Percentiles rank a stretch among this genome's conserved stretches.
Conservation (phyloP, 495 filamentous ascomycete species). For the Tuber melanosporum region DNA sequence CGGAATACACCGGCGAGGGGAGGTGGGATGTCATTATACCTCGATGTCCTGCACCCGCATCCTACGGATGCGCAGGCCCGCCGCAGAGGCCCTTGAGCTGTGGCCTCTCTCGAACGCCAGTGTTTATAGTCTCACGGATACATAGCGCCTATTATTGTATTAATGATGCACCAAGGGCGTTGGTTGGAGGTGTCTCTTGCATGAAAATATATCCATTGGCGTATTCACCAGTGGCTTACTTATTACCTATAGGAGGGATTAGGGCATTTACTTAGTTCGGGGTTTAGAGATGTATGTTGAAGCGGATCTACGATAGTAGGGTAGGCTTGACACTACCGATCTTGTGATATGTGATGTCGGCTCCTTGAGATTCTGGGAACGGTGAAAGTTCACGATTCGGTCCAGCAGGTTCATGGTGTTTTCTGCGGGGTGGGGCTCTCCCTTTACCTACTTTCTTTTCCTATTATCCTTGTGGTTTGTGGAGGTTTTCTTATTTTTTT, state of each 20-base stretch:
- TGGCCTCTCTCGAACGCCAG: background rate
- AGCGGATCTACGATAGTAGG: too few relatives aligned
- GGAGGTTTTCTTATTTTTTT: too few relatives aligned
- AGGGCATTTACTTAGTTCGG: background rate
- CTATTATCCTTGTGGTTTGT: background rate
- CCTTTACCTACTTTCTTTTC: too few relatives aligned
- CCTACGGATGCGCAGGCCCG: background rate
- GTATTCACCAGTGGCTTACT: background rate
- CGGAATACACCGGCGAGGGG: background rate
- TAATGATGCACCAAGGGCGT: background rate
- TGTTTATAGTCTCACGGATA: too few relatives aligned
- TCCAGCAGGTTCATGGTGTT: too few relatives aligned
- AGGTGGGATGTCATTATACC: background rate
- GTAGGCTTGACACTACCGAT: too few relatives aligned
- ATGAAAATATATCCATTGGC: background rate
- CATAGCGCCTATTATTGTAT: background rate
- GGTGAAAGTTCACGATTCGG: too few relatives aligned
- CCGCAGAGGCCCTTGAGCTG: background rate
- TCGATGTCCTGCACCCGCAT: background rate
- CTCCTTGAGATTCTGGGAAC: too few relatives aligned
- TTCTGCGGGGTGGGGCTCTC: too few relatives aligned
- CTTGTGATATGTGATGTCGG: too few relatives aligned
- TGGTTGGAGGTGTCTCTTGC: background rate
- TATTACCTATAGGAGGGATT: background rate
- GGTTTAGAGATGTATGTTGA: background rate